Evolutionary conservation across 306 rosid genomes (phyloP).

Genomic region (Clitoria ternatea): DNA sequence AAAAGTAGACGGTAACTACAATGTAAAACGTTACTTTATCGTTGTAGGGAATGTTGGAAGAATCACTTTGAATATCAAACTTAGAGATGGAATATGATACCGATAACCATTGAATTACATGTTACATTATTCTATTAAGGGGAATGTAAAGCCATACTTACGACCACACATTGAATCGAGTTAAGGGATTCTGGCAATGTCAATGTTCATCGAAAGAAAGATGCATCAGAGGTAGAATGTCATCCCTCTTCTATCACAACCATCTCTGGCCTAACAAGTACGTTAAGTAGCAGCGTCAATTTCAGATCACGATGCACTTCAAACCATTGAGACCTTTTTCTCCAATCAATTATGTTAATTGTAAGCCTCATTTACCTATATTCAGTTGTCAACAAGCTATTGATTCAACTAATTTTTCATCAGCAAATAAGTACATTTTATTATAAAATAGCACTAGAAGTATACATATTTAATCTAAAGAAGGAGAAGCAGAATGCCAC

Average conservation of each 20-base stretch:
- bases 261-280: conserved; percentile 45
- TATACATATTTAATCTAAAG: too few species aligned
- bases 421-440: too few species aligned
- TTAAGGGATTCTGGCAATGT: conserved; percentile 51
- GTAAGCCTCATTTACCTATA: conserved; percentile 45
- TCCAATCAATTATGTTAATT: conserved; percentile 49
- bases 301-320: conserved; percentile 51
- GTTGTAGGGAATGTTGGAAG: too few species aligned
- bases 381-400: too few species aligned
- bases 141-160: too few species aligned
- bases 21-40: too few species aligned
- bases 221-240: conserved; percentile 27
- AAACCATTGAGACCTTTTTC: conserved; percentile 73
- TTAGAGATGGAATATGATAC: background rate
- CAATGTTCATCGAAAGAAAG: conserved; percentile 29
- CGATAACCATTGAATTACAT: too few species aligned
- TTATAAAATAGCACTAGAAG: too few species aligned
- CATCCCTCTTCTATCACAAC: conserved; percentile 32
- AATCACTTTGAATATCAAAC: background rate
- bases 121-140: too few species aligned
- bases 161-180: conserved; percentile 73
- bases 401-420: too few species aligned
- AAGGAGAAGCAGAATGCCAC: too few species aligned
- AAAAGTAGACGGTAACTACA: too few species aligned
- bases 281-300: conserved; percentile 28